Evolutionary conservation across 164 flowering plant genomes (phyloP).

Genomic region (Macadamia tetraphylla): DNA sequence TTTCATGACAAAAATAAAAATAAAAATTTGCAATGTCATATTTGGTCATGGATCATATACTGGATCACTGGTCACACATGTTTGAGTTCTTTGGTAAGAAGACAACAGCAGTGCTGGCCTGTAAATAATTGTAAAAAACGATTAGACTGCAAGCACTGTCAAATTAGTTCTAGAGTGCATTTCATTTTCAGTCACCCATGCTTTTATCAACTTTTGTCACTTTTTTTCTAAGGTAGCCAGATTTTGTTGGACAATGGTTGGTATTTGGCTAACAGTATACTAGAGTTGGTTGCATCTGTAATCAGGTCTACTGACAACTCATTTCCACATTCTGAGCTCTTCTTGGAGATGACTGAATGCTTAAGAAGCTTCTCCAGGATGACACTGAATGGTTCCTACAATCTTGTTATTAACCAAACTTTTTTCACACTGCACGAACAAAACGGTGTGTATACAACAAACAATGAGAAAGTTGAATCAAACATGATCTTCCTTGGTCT

Average conservation of each 20-base stretch:
- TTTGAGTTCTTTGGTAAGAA: too few relatives aligned
- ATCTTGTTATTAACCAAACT: not conserved
- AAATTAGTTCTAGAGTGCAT: too few relatives aligned
- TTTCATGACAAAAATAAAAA: too few relatives aligned
- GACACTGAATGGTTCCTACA: not conserved
- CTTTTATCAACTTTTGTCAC: too few relatives aligned
- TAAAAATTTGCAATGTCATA: too few relatives aligned
- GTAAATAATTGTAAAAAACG: too few relatives aligned
- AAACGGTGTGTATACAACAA: constrained; percentile 4
- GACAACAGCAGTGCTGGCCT: too few relatives aligned
- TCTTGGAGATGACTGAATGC: constrained; percentile 15
- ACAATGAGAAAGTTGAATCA: constrained; percentile 38
- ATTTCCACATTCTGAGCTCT: not conserved
- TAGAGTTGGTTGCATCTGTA: constrained; percentile 9
- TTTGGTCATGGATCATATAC: too few relatives aligned
- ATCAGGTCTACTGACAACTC: constrained; percentile 3
- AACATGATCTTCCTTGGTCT: constrained; percentile 70
- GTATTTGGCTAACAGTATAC: constrained; percentile 7
- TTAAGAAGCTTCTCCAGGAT: not conserved
- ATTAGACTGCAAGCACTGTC: constrained; percentile 10
- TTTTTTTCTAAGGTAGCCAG: too few relatives aligned
- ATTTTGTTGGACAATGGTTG: not conserved
- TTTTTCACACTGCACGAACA: constrained; percentile 28
- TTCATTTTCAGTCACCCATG: too few relatives aligned
- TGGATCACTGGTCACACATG: too few relatives aligned